Evolutionary conservation across 805 yeast genomes (phyloP).

Genomic region (Myxozyma lipomycoides): DNA sequence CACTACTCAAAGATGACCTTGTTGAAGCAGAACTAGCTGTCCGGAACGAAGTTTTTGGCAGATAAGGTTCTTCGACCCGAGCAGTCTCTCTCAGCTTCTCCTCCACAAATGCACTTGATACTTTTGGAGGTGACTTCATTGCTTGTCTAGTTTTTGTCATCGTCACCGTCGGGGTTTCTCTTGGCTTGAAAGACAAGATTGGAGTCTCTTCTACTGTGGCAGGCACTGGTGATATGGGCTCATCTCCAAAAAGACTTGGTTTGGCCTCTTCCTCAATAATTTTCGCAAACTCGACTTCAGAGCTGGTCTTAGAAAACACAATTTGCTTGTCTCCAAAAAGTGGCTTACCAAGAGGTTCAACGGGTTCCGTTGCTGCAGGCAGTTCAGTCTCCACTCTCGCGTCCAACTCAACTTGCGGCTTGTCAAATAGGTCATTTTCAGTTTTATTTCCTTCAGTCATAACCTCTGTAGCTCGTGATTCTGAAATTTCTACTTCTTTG

Average conservation of each 20-base stretch:
- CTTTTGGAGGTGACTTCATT: not conserved
- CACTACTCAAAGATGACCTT: constrained; percentile 9
- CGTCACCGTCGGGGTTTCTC: not conserved
- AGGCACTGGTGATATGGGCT: not conserved
- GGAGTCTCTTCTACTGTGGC: not conserved
- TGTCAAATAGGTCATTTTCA: no score
- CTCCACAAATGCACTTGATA: not conserved
- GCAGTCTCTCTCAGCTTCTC: not conserved
- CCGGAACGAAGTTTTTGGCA: constrained; percentile 5
- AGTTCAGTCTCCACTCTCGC: no score
- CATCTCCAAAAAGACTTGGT: constrained; percentile 1
- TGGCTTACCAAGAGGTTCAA: no score
- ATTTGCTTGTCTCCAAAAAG: no score
- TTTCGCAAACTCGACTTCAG: not conserved
- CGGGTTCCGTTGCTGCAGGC: no score
- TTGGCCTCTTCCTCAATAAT: not conserved
- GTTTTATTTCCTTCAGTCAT: no score
- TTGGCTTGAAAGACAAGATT: not conserved
- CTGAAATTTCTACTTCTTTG: no score
- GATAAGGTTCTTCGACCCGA: not conserved
- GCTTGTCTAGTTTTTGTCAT: not conserved
- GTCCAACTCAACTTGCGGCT: no score
- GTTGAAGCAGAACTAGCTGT: not conserved
- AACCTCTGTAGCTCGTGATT: no score
- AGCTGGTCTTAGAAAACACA: no score